These are phyloP conservation scores for Alternaria solani DNA, from an alignment of 2,329 filamentous ascomycete genomes.

Conservation along the genomic window DNA sequence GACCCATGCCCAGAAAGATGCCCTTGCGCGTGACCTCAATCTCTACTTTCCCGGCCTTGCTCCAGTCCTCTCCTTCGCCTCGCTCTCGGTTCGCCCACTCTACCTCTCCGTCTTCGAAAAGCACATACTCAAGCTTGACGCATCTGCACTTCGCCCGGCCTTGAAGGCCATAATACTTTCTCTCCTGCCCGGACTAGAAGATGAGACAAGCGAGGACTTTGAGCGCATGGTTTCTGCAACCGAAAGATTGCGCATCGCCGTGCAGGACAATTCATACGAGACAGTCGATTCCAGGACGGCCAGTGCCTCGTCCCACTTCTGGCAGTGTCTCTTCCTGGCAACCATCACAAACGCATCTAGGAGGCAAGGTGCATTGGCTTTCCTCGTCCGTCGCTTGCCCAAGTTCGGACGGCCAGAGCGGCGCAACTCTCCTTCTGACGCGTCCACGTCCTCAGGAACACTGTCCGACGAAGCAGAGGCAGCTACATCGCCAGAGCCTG, in stretches of 20 bases:
- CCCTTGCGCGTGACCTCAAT: constrained; percentile 80
- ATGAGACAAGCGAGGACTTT: constrained; percentile 97
- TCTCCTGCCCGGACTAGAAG: constrained; percentile 90
- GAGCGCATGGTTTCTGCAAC: constrained; percentile 83
- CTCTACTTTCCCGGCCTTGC: constrained; percentile 91
- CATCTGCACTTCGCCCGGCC: constrained; percentile 78
- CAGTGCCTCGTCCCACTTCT: constrained; percentile 84
- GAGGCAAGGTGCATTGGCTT: constrained; percentile 86
- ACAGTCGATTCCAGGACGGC: constrained; percentile 43
- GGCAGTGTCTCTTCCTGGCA: constrained; percentile 96
- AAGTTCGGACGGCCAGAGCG: constrained; percentile 61
- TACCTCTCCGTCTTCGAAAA: constrained; percentile 86
- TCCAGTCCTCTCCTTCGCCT: constrained; percentile 91
- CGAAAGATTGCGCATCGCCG: constrained; percentile 75
- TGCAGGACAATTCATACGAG: constrained; percentile 64
- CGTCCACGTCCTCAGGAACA: constrained; percentile 11
- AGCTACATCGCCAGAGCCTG: constrained; percentile 89
- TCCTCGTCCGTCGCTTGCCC: constrained; percentile 80
- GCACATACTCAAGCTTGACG: constrained; percentile 76
- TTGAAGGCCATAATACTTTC: constrained; percentile 89
- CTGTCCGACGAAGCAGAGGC: constrained; percentile 66
- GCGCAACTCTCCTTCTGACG: constrained; percentile 27
- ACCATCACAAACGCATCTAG: constrained; percentile 88
- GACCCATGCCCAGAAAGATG: constrained; percentile 63
- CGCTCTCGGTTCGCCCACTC: constrained; percentile 84